Conservation (phyloP, 176 grass and related monocot species). For the Oryza coarctata region DNA sequence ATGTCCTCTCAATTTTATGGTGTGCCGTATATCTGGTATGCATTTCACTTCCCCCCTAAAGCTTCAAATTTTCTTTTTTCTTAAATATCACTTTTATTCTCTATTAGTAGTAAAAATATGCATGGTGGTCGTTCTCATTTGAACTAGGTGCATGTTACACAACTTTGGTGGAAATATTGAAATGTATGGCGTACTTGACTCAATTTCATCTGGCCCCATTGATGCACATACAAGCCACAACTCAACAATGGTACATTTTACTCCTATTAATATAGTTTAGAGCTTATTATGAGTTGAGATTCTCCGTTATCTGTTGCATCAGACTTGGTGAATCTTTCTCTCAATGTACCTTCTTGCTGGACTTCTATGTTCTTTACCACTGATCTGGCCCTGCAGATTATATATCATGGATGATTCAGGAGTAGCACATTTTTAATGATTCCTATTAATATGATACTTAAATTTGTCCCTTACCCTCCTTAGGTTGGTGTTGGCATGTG, state of each 20-base stretch:
- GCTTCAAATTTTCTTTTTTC: not conserved
- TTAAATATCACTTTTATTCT: not conserved
- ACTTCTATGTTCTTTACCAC: not conserved
- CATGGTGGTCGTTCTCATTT: slow-evolving; percentile 10
- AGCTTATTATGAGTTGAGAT: not conserved
- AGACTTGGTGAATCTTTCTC: not conserved
- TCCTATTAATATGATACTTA: slow-evolving; percentile 19
- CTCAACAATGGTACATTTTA: slow-evolving; percentile 80
- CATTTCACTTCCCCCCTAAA: not conserved
- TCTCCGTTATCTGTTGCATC: not conserved
- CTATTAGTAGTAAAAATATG: not conserved
- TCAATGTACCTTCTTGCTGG: not conserved
- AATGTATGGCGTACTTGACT: slow-evolving; percentile 95
- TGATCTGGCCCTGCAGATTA: not conserved
- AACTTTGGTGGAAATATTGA: slow-evolving; percentile 98
- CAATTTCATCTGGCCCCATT: slow-evolving; percentile 79
- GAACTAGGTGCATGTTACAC: slow-evolving; percentile 95
- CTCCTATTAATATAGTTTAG: slow-evolving; percentile 18
- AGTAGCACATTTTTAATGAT: not conserved
- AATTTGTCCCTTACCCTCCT: slow-evolving; percentile 14
- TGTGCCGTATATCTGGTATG: slow-evolving; percentile 87
- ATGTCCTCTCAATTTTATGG: slow-evolving; percentile 90
- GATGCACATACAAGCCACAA: slow-evolving; percentile 71
- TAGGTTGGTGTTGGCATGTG: slow-evolving; percentile 98
- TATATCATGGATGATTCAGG: slow-evolving; percentile 5